Evolutionary conservation across 345 rosid species (phyloP), one percentile per base, ranked within the genome.

Genomic region (Syzygium grande): DNA sequence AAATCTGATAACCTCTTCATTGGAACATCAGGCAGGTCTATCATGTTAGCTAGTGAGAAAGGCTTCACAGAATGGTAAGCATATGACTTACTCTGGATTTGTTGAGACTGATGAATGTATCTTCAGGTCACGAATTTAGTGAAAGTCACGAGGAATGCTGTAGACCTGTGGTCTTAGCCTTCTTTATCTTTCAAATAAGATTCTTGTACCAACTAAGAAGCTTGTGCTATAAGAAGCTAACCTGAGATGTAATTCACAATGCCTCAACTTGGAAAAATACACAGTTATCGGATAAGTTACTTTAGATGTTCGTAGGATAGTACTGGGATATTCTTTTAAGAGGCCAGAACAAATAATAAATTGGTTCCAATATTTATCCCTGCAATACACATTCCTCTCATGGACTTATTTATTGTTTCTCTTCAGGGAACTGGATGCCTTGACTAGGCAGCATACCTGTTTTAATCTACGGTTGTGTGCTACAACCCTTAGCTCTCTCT

Each of bases 21-120:
- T 80, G 96, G 97, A 93, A 89, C 88, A 86, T 88, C 93, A 83
- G 98, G 97, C 86, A 86, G 89, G 49, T 96, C 86, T 91, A 92
- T 92, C 79, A 92, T 96, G 85, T 92, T 95, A 90, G 92, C 93
- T 68, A 94, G 99, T 89, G 96, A 95, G 87, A 94, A 90, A 92
- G 99, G 99, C 89, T 96, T 98, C 92, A 92, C 99, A 30, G 95
- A 96, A 89, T 96, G 99, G 99, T 96, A 89, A 92, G 89, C 68
- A 29, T 65, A 22, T 65, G 41, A 30, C 23, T 84, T 83, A 25
- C 34, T 80, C 34, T 79, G 22, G 19, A 43, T 25, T 21, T 38
- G 13, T 86, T 5, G 14, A 73, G 80, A 73, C 49, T 38, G 80
- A 19, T 38, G 80, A 73, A 38, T 73, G 49, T 73, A 73, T 34